Evolutionary conservation across 2,329 filamentous ascomycete genomes (phyloP), one percentile per base, ranked within the genome.

Genomic region (Tolypocladium endophyticum): DNA sequence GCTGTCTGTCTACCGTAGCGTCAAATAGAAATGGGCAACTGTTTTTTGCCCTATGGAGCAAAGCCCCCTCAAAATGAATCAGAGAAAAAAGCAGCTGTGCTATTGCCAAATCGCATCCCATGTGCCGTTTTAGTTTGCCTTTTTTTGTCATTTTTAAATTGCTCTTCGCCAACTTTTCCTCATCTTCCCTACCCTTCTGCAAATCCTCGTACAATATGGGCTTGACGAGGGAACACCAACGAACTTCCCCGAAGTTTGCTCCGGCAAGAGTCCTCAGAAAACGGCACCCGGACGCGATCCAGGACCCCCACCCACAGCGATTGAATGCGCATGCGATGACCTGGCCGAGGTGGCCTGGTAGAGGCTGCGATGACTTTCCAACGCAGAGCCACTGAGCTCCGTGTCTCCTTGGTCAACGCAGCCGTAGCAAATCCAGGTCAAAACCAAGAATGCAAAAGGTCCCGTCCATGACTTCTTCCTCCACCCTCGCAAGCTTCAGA

Each of bases 1-100:
- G 50, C 50, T 53, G 50, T 53, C 50, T 35, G 50, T 52, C 58
- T 61, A 61, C 62, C 61, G 56, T 65, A 59, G 60, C 59, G 60
- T 63, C 64, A 60, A 65, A 59, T 62, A 47, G 55, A 50, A 60
- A 25, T 25, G 33, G 53, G 53, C 55, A 58, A 59, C 56, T 58
- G 38, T 61, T 30, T 8, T 53, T 35, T 33, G 50, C 50, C 50
- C 30, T n/a, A 7, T 11, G 30, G 11, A 33, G 2, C n/a, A 56
- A 58, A 45, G 25, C 58, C 36, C 36, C 55, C n/a, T 41, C 43
- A 43, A 60, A 58, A 61, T 36, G 52, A 55, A 39, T 58, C 58
- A 57, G 20, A 35, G 28, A 58, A 57, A 54, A 61, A 55, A 47
- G 58, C 23, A 60, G 57, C 56, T 41, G 16, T 61, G 54, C 58